Conservation (phyloP, 306 rosid genomes). For the Lotus japonicus region DNA sequence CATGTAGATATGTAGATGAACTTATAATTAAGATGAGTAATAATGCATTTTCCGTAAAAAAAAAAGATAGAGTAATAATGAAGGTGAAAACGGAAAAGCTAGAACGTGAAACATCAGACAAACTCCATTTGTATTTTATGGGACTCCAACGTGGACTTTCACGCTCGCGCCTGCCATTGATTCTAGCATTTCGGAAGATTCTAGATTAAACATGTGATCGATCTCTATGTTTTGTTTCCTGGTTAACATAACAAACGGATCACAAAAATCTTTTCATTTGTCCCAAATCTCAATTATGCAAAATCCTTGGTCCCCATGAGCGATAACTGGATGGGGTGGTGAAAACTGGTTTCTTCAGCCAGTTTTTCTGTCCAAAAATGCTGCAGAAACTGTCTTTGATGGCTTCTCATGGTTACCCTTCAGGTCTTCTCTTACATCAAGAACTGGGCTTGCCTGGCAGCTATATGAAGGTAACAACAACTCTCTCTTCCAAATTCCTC, state of each 20-base stretch:
- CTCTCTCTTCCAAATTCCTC: not conserved
- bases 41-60: too few relatives aligned
- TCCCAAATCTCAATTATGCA: not conserved
- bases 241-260: too few relatives aligned
- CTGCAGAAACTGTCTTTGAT: conserved; percentile 43
- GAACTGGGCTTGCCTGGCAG: conserved; percentile 24
- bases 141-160: conserved; percentile 33
- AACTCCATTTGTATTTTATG: conserved; percentile 26
- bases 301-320: conserved; percentile 21
- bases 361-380: conserved; percentile 24
- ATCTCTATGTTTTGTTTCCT: too few relatives aligned
- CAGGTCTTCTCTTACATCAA: conserved; percentile 46
- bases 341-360: not conserved
- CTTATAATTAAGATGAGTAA: too few relatives aligned
- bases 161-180: conserved; percentile 4
- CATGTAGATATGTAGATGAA: too few relatives aligned
- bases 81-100: too few relatives aligned
- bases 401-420: conserved; percentile 68
- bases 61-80: too few relatives aligned
- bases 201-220: conserved; percentile 15
- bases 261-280: not conserved
- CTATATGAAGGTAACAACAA: conserved; percentile 40
- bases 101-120: too few relatives aligned
- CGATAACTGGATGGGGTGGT: conserved; percentile 37
- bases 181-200: conserved; percentile 15